Base-by-base conservation (phyloP, 2,329 filamentous ascomycete genomes). In the Fusarium solani-melongenae region DNA sequence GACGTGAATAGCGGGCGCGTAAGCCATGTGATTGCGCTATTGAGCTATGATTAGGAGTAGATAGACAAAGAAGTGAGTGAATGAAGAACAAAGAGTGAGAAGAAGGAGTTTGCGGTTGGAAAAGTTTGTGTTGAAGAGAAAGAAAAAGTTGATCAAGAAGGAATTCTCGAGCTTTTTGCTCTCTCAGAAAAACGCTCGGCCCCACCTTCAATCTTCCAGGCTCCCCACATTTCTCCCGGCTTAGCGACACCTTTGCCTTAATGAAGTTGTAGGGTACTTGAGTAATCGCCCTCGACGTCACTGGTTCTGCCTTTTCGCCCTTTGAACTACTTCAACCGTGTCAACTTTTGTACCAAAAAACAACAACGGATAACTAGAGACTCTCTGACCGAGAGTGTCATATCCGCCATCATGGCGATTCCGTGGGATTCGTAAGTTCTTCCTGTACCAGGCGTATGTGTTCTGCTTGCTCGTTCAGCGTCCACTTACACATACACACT, bases 401-500 rank as follows among this genome's bases (percentile, higher is more conserved):
- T 46, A 74, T 15, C 33, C 55, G 69, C 64, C 64, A 76, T 56
- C 59, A 79, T 79, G 77, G 77, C 77, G 60, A 78, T 79, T 65
- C 69, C 77, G 1, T 79, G 77, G 77, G 77, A 79, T 17, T 77
- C 76, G 77, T 79, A 68, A 74, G 77, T 76, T 33, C 15, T 27
- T 27, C 17, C 24, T 36, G 17, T 27, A 6, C 24, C 24, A 27
- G 24, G 24, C 24, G 24, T 27, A 27, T 27, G 24, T 27, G 24
- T 27, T 27, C 24, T 27, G 24, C 24, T 27, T 27, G 24, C 24
- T 27, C 24, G 24, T 27, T 27, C 24, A 27, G 24, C 24, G 24
- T 27, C 24, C 27, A 27, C 60, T 70, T 59, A 66, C 61, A 71
- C 22, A 46, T 57, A 66, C 56, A 71, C 14, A 15, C 14, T 17